Evolutionary conservation across 371 early-diverging fungal genomes (phyloP).

Genomic region (Aphelidium insulamus): DNA sequence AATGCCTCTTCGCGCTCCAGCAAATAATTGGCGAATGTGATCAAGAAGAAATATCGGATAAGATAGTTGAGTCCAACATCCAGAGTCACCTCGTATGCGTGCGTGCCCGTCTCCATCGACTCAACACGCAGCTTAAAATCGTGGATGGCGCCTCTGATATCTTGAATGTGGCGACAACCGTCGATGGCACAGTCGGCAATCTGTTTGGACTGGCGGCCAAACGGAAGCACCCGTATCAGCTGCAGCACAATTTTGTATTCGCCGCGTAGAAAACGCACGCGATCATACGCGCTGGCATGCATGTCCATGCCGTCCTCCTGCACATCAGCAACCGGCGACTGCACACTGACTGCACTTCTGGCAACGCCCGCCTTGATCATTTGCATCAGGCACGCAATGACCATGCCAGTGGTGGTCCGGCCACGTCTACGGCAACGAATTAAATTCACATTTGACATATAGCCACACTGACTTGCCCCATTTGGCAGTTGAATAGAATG

Average conservation of each 20-base stretch:
- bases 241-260: constrained; percentile 41
- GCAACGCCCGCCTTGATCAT: constrained; percentile 18
- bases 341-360: constrained; percentile 9
- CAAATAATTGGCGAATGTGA: constrained; percentile 44
- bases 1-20: constrained; percentile 24
- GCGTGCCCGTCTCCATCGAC: constrained; percentile 17
- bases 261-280: constrained; percentile 24
- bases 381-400: constrained; percentile 29
- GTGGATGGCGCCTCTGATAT: constrained; percentile 37
- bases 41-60: constrained; percentile 42
- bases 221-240: constrained; percentile 33
- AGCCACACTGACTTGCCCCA: constrained; percentile 24
- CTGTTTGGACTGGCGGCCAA: constrained; percentile 39
- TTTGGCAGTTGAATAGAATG: constrained; percentile 53
- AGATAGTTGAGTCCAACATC: constrained; percentile 33
- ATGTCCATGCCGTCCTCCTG: constrained; percentile 15
- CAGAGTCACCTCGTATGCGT: constrained; percentile 18
- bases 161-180: constrained; percentile 50
- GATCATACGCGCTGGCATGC: too few species aligned
- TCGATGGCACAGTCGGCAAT: constrained; percentile 46
- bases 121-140: constrained; percentile 33
- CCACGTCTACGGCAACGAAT: constrained; percentile 26
- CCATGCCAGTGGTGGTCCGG: constrained; percentile 52
- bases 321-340: constrained; percentile 7
- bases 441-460: neutral